Evolutionary conservation across 139 green algal species (phyloP), one percentile per base, ranked within the genome.

Genomic region (Chlamydomonas incerta): DNA sequence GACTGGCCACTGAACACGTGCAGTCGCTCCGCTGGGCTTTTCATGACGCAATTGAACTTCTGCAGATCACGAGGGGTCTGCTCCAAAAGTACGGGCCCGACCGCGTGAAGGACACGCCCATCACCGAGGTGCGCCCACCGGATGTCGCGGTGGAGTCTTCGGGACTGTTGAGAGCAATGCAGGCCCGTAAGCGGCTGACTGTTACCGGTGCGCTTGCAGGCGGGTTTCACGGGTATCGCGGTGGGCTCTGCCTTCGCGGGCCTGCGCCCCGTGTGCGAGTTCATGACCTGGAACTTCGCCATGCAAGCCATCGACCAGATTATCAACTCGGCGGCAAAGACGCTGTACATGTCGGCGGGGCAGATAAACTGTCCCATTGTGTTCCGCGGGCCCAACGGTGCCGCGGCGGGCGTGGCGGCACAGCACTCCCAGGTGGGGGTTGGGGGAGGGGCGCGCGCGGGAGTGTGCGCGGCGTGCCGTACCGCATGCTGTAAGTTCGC

Each of bases 201-300:
- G n/a, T n/a, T n/a, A n/a, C n/a, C n/a, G n/a, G n/a, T n/a, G 18
- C 41, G 8, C 46, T 15, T 87, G 69, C 92, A 97, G 95, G 96
- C 96, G 58, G 98, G 98, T 6, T 99, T 99, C 89, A 97, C 95
- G 15, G 98, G 98, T 46, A 98, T 99, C 46, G 97, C 92, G 11
- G 93, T 98, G 46, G 98, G 98, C 31, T 96, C 98, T 2, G 98
- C 96, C 0, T 97, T 99, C 73, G 93, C 95, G 21, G 98, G 98
- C 15, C 82, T 99, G 55, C 93, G 92, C 58, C 98, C 98, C 31
- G 91, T 99, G 26, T 94, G 98, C 47, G 98, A 99, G 92, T 99
- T 99, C 91, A 99, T 99, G 98, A 99, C 98, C 21, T 99, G 97
- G 87, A 99, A 99, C 92, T 99, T 99, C 87, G 93, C 98, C 33